Base-by-base conservation (phyloP, 225 moss, liverwort and hornwort species). In the Thuidium tamariscinum region DNA sequence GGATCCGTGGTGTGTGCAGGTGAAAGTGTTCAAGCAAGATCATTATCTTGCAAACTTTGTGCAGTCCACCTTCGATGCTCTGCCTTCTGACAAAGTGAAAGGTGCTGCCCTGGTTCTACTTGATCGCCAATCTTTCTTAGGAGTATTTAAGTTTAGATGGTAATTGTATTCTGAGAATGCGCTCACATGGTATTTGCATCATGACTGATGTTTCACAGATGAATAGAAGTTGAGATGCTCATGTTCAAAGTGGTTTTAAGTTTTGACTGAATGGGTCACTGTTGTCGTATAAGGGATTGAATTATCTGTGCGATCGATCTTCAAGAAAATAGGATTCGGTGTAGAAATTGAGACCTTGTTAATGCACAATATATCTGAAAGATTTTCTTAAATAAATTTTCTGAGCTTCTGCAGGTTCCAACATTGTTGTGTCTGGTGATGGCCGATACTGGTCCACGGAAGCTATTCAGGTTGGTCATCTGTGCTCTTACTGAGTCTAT, bases 401-500 rank as follows among this genome's bases (percentile, higher is more conserved):
- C 13, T 86, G 78, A 21, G 26, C 23, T 71, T 80, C 57, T 86
- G 80, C 88, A 93, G 98, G 98, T 71, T 97, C 95, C 70, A 99
- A 94, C 66, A 96, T 99, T 84, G 96, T 99, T 74, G 98, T 99
- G 27, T 99, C 98, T 77, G 98, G 98, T 57, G 98, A 99, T 87
- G 98, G 98, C 78, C 95, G 98, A 13, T 97, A 99, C 89, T 99
- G 94, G 92, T 99, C 98, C n/a, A 86, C 89, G 78, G 93, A 95
- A 61, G 98, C 98, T 51, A 95, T 97, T 68, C 98, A 99, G 94
- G 97, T 95, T n/a, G 81, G 83, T 69, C 41, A 67, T 46, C 51
- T 27, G 17, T 51, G 70, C 82, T 23, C 66, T 82, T 27, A 39
- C 1, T 74, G 42, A 65, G 51, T 34, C 46, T 39, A 19, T 7